Conservation (phyloP, 2,329 filamentous ascomycete species). For the Teratosphaeria pseudoeucalypti region DNA sequence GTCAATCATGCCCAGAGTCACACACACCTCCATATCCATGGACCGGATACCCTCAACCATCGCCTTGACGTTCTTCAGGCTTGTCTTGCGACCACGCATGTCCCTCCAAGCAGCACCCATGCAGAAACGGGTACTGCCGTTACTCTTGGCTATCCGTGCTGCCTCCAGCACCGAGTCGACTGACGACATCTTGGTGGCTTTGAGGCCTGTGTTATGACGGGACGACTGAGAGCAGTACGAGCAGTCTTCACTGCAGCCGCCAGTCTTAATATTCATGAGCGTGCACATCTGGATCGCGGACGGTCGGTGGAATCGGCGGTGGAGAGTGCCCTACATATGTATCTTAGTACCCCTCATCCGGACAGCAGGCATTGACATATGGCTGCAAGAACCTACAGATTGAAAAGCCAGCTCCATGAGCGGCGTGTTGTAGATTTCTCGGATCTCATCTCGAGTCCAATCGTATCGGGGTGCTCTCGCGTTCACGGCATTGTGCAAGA, state of each 20-base stretch:
- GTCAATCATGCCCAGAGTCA: slow-evolving; percentile 92
- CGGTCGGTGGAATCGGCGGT: slow-evolving; percentile 77
- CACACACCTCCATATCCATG: slow-evolving; percentile 82
- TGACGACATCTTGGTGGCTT: slow-evolving; percentile 66
- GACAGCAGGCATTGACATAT: not conserved
- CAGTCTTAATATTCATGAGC: slow-evolving; percentile 93
- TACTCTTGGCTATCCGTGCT: slow-evolving; percentile 65
- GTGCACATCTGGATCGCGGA: slow-evolving; percentile 84
- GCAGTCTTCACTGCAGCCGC: slow-evolving; percentile 85
- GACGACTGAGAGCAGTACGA: slow-evolving; percentile 87
- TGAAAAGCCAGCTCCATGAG: slow-evolving; percentile 56
- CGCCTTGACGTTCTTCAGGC: slow-evolving; percentile 69
- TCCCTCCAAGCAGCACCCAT: slow-evolving; percentile 93
- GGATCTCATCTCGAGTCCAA: slow-evolving; percentile 75
- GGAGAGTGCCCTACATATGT: slow-evolving; percentile 54
- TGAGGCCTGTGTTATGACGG: slow-evolving; percentile 65
- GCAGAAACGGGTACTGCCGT: slow-evolving; percentile 84
- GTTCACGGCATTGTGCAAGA: slow-evolving; percentile 44
- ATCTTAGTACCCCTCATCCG: slow-evolving; percentile 1
- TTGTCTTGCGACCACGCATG: slow-evolving; percentile 82
- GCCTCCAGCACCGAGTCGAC: slow-evolving; percentile 74
- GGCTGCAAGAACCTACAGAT: slow-evolving; percentile 13
- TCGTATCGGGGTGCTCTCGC: slow-evolving; percentile 54
- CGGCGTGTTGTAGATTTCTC: slow-evolving; percentile 70
- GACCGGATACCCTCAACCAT: slow-evolving; percentile 75